phyloP scores from a whole-genome alignment of 768 basidiomycete genomes.

The Tylopilus sp. region DNA sequence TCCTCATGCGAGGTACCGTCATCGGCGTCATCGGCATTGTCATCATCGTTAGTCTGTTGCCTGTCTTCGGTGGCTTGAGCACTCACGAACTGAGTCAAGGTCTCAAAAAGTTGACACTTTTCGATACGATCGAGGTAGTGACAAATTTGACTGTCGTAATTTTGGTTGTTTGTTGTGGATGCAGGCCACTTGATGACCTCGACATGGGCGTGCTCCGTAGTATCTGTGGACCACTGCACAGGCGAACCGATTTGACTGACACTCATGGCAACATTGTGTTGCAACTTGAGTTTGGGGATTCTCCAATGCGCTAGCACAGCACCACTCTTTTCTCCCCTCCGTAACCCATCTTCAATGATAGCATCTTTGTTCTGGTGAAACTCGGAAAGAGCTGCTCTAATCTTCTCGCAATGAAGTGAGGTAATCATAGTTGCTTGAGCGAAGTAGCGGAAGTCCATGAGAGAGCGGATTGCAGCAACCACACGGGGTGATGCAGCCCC shows the following conservation, averaged over 20 bases:
- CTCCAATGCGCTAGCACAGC: neutral
- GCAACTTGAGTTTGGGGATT: neutral
- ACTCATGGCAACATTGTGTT: neutral
- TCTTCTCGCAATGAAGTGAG: neutral
- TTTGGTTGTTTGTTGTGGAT: neutral
- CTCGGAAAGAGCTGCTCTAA: no score
- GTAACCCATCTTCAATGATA: neutral
- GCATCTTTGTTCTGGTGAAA: no score
- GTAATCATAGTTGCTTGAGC: no score
- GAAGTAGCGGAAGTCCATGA: no score
- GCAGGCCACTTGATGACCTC: no score
- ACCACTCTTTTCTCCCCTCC: neutral
- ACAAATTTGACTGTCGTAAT: no score
- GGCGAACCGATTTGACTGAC: neutral
- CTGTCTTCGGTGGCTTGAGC: neutral
- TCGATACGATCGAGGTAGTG: neutral
- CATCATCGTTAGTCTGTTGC: neutral
- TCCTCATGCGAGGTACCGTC: neutral
- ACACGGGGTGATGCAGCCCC: no score
- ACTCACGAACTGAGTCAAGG: neutral
- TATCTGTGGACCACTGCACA: no score
- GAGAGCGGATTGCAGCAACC: neutral
- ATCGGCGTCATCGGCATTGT: neutral
- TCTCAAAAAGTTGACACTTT: neutral
- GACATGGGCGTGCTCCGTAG: neutral